These are phyloP conservation scores for Neurospora hispaniola DNA, from an alignment of 495 filamentous ascomycete genomes.

Conservation along the genomic window DNA sequence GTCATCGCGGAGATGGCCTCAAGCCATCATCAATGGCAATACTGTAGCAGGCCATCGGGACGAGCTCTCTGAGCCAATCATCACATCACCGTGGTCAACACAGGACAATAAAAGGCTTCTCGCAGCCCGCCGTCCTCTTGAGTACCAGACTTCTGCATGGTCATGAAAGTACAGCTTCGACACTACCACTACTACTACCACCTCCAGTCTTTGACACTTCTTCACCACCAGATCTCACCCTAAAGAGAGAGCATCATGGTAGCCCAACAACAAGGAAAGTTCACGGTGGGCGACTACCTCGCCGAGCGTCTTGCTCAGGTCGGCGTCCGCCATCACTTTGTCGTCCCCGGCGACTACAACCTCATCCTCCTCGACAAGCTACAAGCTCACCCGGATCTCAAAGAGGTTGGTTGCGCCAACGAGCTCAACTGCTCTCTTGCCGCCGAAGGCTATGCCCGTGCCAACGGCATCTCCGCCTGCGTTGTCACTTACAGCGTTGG, in stretches of 20 bases:
- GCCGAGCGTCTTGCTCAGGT: slow-evolving; percentile 59
- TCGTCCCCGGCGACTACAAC: slow-evolving; percentile 65
- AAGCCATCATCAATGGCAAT: background rate
- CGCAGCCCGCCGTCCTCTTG: background rate
- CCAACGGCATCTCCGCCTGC: slow-evolving; percentile 58
- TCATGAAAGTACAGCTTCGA: background rate
- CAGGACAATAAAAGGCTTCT: background rate
- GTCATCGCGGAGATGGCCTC: background rate
- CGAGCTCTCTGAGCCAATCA: background rate
- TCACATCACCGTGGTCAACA: background rate
- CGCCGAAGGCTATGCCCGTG: slow-evolving; percentile 63
- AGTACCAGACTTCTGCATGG: background rate
- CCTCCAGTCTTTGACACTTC: background rate
- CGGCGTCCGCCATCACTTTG: slow-evolving; percentile 51
- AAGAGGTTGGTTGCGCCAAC: slow-evolving; percentile 57
- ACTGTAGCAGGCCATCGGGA: background rate
- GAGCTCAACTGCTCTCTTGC: slow-evolving; percentile 70
- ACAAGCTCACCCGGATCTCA: slow-evolving; percentile 47
- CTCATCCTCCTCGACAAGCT: slow-evolving; percentile 55
- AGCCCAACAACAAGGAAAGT: slow-evolving; percentile 2
- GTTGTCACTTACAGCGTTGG: slow-evolving; percentile 71
- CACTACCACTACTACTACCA: background rate
- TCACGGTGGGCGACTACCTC: slow-evolving; percentile 45
- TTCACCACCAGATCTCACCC: background rate
- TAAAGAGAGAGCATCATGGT: background rate